Evolutionary conservation across 2,329 filamentous ascomycete species (phyloP), one percentile per base, ranked within the genome.

Genomic region (Aureobasidium uvarum): DNA sequence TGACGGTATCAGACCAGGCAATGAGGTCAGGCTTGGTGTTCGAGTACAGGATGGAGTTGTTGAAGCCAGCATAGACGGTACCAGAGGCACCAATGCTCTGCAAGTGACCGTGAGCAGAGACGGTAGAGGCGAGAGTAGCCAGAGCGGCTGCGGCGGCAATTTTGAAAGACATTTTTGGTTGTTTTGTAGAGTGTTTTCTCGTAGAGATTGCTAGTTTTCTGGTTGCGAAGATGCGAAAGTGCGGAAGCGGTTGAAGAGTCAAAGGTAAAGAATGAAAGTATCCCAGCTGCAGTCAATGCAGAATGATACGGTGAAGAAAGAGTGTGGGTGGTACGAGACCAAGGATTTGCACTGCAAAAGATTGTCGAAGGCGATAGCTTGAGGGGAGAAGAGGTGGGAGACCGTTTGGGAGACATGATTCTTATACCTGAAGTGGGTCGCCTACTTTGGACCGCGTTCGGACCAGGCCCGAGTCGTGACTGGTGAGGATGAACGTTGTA

Each of bases 1-100:
- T 68, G 52, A 72, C 80, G 6, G 77, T 73, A 52, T 80, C 81
- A 18, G 78, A 78, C 86, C 86, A 88, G 67, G 81, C 86, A 60
- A 85, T 81, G 69, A 75, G 72, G 66, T 73, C 70, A n/a, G 73
- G 72, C 56, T 77, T 69, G 13, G 72, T 66, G 66, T 65, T 68
- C 45, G 70, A 70, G 69, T 78, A 80, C 70, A 79, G 77, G 71
- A 77, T 77, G 54, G 74, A 76, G 48, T 63, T 63, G 71, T 74
- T 68, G 77, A 78, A 78, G 66, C 80, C 79, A 60, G 74, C 69
- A 71, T 81, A 81, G 69, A 76, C 80, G 4, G 72, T 73, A 58
- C 82, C 82, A 67, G 81, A 79, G 59, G 81, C 77, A 59, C 80
- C 76, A 63, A 83, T 75, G 67, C 79, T 77, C 10, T 70, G 71